These are phyloP conservation scores for Cystobasidiaceae sp. DNA, from an alignment of 1,284 basidiomycete genomes.

Conservation along the genomic window DNA sequence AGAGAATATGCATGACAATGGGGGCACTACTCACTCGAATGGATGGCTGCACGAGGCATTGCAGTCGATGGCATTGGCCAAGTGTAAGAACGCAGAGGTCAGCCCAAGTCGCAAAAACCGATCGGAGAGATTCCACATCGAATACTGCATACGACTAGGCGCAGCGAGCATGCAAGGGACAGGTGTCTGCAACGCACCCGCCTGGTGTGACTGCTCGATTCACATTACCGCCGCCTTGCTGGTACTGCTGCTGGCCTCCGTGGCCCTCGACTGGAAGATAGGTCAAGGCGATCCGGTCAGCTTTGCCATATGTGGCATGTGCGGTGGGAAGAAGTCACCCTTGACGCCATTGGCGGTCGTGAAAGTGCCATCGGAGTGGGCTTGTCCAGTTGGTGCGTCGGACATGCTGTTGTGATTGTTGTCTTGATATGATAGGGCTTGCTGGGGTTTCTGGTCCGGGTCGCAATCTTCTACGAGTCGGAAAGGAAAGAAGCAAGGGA, in stretches of 20 bases:
- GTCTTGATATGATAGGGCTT: not conserved
- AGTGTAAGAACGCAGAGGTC: not conserved
- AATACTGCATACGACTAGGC: too few relatives aligned
- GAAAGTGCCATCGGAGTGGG: constrained; percentile 6
- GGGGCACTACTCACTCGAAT: not conserved
- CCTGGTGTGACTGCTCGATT: constrained; percentile 16
- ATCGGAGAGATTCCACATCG: not conserved
- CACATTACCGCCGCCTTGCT: not conserved
- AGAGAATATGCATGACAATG: not conserved
- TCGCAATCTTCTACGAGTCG: not conserved
- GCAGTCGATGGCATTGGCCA: not conserved
- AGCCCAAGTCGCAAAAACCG: not conserved
- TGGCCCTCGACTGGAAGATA: not conserved
- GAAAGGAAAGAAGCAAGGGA: not conserved
- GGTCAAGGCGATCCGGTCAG: too few relatives aligned
- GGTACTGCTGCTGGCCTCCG: not conserved
- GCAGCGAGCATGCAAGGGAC: too few relatives aligned
- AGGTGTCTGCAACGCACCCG: constrained; percentile 23
- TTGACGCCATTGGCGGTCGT: constrained; percentile 30
- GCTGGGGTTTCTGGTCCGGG: not conserved
- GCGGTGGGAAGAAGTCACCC: not conserved
- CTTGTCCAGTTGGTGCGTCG: not conserved
- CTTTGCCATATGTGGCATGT: not conserved
- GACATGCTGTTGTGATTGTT: not conserved
- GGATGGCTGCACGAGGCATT: constrained; percentile 1